Evolutionary conservation across 78 protist species (phyloP).

Genomic region (Dictyostelium firmibasis): DNA sequence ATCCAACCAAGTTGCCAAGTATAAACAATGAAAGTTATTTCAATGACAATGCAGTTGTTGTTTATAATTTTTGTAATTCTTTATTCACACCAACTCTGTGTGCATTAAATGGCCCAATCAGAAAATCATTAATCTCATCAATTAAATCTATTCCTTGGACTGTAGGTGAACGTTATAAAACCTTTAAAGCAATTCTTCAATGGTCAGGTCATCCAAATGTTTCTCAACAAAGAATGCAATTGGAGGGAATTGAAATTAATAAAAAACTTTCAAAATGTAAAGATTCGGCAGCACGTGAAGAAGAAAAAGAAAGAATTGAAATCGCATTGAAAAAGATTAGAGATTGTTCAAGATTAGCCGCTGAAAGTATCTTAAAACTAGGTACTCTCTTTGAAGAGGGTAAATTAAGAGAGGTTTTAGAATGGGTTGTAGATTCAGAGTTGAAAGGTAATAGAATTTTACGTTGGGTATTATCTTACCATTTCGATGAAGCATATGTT

Average conservation of each 20-base stretch:
- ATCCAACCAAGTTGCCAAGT: conserved; percentile 59
- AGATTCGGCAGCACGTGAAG: conserved; percentile 43
- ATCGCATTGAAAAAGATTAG: conserved; percentile 33
- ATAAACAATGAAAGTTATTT: conserved; percentile 29
- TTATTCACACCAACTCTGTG: conserved; percentile 50
- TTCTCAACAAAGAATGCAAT: conserved; percentile 45
- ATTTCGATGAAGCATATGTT: conserved; percentile 59
- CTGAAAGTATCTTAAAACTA: conserved; percentile 28
- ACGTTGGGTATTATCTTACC: conserved; percentile 72
- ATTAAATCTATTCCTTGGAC: conserved; percentile 69
- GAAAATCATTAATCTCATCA: conserved; percentile 22
- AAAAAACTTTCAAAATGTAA: conserved; percentile 46
- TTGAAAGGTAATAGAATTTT: conserved; percentile 58
- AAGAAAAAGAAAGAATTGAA: conserved; percentile 36
- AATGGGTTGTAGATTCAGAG: conserved; percentile 72
- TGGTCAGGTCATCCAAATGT: conserved; percentile 73
- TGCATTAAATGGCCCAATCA: conserved; percentile 57
- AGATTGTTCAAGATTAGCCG: conserved; percentile 57
- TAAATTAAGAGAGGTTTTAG: conserved; percentile 19
- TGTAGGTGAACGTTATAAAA: conserved; percentile 74
- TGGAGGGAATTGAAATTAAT: conserved; percentile 52
- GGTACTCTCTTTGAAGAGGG: conserved; percentile 67
- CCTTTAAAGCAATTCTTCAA: conserved; percentile 50
- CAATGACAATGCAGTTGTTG: conserved; percentile 56
- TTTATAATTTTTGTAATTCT: conserved; percentile 52